phyloP scores from a whole-genome alignment of 2,329 filamentous ascomycete genomes.

The Colletotrichum chlorophyti region DNA sequence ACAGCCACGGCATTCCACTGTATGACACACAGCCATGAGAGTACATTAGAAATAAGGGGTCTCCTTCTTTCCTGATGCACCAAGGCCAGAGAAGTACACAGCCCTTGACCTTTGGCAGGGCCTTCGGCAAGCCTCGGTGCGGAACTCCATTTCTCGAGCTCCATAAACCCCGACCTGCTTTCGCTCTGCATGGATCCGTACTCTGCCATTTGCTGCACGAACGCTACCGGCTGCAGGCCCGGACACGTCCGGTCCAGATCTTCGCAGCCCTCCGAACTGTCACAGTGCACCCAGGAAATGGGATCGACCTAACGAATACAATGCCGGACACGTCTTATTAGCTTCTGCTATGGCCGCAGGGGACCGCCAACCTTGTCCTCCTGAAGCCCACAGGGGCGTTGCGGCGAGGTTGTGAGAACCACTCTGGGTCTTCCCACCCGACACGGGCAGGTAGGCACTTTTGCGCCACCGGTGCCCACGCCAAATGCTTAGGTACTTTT shows the following conservation, averaged over 20 bases:
- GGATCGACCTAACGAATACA: conserved; percentile 29
- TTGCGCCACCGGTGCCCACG: conserved; percentile 8
- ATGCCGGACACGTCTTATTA: conserved; percentile 31
- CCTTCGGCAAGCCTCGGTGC: conserved; percentile 20
- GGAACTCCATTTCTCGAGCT: conserved; percentile 14
- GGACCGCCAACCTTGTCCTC: conserved; percentile 16
- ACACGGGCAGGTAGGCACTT: conserved; percentile 28
- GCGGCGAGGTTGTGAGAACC: conserved; percentile 18
- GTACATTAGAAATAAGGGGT: not conserved
- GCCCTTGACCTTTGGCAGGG: not conserved
- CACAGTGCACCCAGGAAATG: conserved; percentile 29
- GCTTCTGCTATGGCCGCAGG: conserved; percentile 28
- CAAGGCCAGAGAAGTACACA: conserved; percentile 3
- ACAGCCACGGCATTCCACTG: too few species aligned
- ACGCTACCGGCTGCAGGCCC: conserved; percentile 21
- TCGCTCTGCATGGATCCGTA: conserved; percentile 5
- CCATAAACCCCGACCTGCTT: conserved; percentile 1
- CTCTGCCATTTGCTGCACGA: conserved; percentile 9
- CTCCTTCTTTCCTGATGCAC: not conserved
- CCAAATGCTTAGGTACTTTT: conserved; percentile 9
- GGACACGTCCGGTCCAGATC: conserved; percentile 26
- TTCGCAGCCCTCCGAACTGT: conserved; percentile 21
- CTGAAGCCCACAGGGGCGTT: conserved; percentile 13
- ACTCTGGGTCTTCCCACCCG: conserved; percentile 6
- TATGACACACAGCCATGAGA: not conserved